Evolutionary conservation across 345 rosid genomes (phyloP).

Genomic region (Populus deltoides): DNA sequence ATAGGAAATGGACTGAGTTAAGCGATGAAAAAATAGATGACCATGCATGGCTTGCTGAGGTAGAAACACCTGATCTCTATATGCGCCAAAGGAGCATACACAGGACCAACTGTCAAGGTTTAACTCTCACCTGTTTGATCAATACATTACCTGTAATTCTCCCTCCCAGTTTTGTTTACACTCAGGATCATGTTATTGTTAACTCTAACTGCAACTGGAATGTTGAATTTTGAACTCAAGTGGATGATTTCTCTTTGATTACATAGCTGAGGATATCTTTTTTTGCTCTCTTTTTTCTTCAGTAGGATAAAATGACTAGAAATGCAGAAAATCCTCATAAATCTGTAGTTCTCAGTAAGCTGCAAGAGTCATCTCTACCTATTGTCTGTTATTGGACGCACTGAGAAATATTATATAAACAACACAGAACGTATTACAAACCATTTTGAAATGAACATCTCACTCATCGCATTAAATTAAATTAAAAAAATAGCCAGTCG

Average conservation of each 20-base stretch:
- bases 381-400: background rate
- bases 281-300: background rate
- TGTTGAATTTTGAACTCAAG: background rate
- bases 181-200: background rate
- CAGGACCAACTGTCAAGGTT: conserved; percentile 48
- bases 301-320: too few species aligned
- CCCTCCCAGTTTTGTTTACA: background rate
- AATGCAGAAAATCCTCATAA: too few species aligned
- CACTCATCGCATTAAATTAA: too few species aligned
- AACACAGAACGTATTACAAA: background rate
- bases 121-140: background rate
- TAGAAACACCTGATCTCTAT: conserved; percentile 68
- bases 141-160: background rate
- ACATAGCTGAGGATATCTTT: background rate
- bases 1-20: conserved; percentile 42
- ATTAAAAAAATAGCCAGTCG: too few species aligned
- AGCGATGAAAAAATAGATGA: conserved; percentile 56
- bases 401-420: background rate
- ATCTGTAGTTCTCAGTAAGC: too few species aligned
- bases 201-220: background rate
- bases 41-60: conserved; percentile 82
- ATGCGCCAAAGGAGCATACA: conserved; percentile 71
- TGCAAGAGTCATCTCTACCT: too few species aligned
- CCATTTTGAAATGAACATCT: background rate
- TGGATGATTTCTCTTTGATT: background rate